Percentiles rank a stretch among this genome's conserved stretches.
Evolutionary conservation across 2,329 filamentous ascomycete species (phyloP).

Genomic region (Teratosphaeria destructans): DNA sequence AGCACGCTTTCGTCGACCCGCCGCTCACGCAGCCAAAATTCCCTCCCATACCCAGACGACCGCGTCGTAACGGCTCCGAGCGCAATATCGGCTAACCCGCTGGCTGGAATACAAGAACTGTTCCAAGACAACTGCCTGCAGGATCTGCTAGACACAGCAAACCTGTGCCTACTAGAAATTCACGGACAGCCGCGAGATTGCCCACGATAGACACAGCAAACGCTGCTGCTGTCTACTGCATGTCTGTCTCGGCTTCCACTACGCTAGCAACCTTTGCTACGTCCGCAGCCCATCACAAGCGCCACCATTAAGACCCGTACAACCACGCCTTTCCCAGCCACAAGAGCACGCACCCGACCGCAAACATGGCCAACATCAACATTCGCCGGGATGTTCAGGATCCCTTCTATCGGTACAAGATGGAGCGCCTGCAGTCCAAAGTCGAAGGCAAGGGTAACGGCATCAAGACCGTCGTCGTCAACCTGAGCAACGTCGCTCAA

Average conservation of each 20-base stretch:
- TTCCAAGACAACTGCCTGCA: not conserved
- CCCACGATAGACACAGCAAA: slow-evolving; percentile 17
- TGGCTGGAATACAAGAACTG: not conserved
- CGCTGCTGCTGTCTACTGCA: slow-evolving; percentile 35
- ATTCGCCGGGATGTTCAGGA: slow-evolving; percentile 97
- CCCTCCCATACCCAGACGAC: slow-evolving; percentile 93
- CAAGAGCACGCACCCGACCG: slow-evolving; percentile 29
- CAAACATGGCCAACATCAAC: slow-evolving; percentile 94
- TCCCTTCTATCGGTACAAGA: slow-evolving; percentile 99
- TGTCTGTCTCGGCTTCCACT: slow-evolving; percentile 41
- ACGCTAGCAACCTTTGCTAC: slow-evolving; percentile 3
- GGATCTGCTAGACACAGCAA: not conserved
- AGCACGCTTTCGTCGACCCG: slow-evolving; percentile 87
- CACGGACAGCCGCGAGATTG: not conserved
- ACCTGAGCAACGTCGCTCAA: slow-evolving; percentile 83
- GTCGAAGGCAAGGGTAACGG: slow-evolving; percentile 99
- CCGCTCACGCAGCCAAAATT: slow-evolving; percentile 82
- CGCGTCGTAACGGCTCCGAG: slow-evolving; percentile 71
- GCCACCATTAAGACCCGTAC: not conserved
- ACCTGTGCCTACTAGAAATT: not conserved
- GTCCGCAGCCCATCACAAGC: slow-evolving; percentile 4
- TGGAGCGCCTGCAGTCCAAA: slow-evolving; percentile 97
- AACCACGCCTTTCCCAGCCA: not conserved
- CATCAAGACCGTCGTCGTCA: slow-evolving; percentile 98
- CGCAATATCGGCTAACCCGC: slow-evolving; percentile 73